A percentile compares a stretch with the other conserved stretches of the same genome.
phyloP scores from a whole-genome alignment of 441 rosid genomes.

The Cnidoscolus chayamansa region DNA sequence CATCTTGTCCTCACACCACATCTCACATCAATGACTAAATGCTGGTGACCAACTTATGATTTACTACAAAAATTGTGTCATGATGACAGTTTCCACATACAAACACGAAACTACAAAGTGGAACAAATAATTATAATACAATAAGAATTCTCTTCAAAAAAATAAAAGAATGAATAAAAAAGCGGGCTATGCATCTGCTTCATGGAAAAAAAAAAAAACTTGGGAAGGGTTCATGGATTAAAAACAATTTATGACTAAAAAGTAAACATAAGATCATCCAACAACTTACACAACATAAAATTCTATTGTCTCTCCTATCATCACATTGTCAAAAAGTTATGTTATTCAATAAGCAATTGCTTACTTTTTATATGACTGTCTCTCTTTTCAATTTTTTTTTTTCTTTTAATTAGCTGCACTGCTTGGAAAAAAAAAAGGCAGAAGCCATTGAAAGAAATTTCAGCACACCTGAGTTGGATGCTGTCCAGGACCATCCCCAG shows the following conservation, averaged over 20 bases:
- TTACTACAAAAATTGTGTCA: neutral
- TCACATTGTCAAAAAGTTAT: neutral
- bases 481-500: conserved; percentile 99
- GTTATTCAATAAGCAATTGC: neutral
- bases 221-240: neutral
- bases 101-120: neutral
- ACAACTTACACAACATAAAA: neutral
- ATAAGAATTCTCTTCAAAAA: neutral
- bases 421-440: neutral
- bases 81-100: neutral
- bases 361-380: neutral
- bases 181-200: neutral
- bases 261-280: neutral
- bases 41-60: neutral
- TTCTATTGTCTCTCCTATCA: neutral
- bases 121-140: neutral
- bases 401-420: neutral
- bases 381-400: neutral
- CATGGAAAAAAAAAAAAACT: neutral
- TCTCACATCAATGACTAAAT: neutral
- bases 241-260: too few species aligned
- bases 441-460: conserved; percentile 1
- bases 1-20: neutral
- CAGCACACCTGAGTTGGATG: conserved; percentile 84
- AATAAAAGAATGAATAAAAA: neutral